phyloP scores from a whole-genome alignment of 1,284 basidiomycete genomes.

The Rhodotorula sp. region DNA sequence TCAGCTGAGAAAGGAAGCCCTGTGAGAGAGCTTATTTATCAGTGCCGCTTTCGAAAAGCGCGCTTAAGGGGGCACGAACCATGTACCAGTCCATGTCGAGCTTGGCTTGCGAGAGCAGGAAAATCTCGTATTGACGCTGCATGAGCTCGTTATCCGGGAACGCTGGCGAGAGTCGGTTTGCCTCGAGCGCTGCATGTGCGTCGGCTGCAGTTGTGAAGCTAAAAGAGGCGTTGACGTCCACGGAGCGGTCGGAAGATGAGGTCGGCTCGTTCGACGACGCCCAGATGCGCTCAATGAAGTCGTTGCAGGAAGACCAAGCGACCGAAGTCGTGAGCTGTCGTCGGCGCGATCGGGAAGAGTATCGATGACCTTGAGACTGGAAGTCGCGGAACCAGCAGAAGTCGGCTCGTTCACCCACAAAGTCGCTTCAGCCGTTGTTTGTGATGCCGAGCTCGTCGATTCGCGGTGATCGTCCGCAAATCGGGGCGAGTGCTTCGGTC shows the following conservation, averaged over 20 bases:
- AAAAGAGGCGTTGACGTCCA: not conserved
- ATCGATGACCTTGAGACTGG: too few relatives aligned
- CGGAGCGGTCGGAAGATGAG: not conserved
- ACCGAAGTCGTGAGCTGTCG: too few relatives aligned
- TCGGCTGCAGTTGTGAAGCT: not conserved
- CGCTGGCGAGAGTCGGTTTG: not conserved
- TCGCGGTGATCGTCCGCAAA: too few relatives aligned
- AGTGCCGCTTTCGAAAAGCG: not conserved
- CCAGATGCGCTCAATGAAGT: conserved; percentile 5
- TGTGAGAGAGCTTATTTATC: not conserved
- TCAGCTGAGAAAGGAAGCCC: conserved; percentile 6
- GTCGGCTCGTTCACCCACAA: too few relatives aligned
- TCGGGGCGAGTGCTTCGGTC: too few relatives aligned
- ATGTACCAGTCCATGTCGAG: conserved; percentile 11
- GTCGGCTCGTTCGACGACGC: not conserved
- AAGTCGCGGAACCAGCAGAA: too few relatives aligned
- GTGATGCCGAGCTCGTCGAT: too few relatives aligned
- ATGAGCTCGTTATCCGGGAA: not conserved
- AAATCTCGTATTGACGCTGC: conserved; percentile 2
- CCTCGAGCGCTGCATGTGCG: not conserved
- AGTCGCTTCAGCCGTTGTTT: too few relatives aligned
- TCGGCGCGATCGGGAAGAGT: too few relatives aligned
- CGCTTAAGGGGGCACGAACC: not conserved
- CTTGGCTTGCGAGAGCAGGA: conserved; percentile 6
- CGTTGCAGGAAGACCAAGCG: not conserved